A percentile compares a stretch with the other conserved stretches of the same genome.
phyloP scores from a whole-genome alignment of 768 basidiomycete genomes.

The Termitomyces sp. region DNA sequence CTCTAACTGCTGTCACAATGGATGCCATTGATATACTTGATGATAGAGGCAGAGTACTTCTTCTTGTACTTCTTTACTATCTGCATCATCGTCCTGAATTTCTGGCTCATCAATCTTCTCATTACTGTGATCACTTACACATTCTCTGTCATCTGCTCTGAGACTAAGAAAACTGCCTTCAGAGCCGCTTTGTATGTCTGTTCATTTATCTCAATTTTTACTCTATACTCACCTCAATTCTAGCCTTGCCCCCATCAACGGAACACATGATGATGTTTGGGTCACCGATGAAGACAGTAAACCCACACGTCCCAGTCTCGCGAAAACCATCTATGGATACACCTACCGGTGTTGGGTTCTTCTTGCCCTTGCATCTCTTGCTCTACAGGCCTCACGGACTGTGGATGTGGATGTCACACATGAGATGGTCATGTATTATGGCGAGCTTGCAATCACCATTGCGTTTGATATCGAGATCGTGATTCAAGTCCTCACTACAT shows the following conservation, averaged over 20 bases:
- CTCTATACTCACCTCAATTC: constrained; percentile 1
- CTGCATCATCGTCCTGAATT: constrained; percentile 84
- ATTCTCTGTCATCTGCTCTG: constrained; percentile 81
- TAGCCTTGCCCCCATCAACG: constrained; percentile 38
- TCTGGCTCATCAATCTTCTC: constrained; percentile 91
- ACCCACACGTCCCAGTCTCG: constrained; percentile 39
- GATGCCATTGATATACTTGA: constrained; percentile 80
- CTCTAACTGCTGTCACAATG: constrained; percentile 43
- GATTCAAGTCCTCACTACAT: constrained; percentile 62
- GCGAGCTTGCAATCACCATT: constrained; percentile 76
- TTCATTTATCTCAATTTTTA: not conserved
- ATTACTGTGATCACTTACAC: constrained; percentile 96
- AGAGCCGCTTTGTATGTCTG: constrained; percentile 70
- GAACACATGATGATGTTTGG: constrained; percentile 69
- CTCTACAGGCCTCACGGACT: constrained; percentile 67
- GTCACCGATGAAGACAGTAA: constrained; percentile 44
- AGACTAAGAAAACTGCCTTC: constrained; percentile 91
- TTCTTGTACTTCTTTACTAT: constrained; percentile 84
- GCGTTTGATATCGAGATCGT: constrained; percentile 89
- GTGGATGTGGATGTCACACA: constrained; percentile 49
- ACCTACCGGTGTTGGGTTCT: constrained; percentile 75
- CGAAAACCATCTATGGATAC: constrained; percentile 55
- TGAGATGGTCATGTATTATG: constrained; percentile 49
- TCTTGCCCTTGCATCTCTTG: constrained; percentile 69
- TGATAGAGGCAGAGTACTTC: constrained; percentile 90